Conservation (phyloP, 1,139 yeast species). For the Geotrichum australiense region DNA sequence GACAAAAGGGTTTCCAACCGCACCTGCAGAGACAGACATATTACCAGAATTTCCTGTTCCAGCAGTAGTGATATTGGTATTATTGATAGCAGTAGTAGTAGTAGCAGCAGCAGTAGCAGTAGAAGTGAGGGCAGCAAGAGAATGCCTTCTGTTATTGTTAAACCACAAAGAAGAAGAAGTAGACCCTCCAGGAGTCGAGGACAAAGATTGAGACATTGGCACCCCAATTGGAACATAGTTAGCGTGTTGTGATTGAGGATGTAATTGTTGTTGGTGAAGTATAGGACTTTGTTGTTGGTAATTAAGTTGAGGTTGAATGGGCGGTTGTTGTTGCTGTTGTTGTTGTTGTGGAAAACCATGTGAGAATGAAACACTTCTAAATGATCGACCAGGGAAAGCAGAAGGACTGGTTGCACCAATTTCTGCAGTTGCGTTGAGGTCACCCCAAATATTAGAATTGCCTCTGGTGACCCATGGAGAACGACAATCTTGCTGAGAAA, state of each 20-base stretch:
- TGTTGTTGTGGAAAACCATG: slow-evolving; percentile 13
- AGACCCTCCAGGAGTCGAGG: neutral
- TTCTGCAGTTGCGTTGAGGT: neutral
- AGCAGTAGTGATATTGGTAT: neutral
- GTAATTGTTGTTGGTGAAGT: slow-evolving; percentile 9
- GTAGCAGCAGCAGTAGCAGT: slow-evolving; percentile 9
- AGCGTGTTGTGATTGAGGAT: neutral
- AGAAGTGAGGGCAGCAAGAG: slow-evolving; percentile 12
- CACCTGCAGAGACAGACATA: slow-evolving; percentile 4
- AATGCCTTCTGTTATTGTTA: slow-evolving; percentile 11
- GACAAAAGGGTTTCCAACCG: neutral
- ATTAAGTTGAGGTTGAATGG: slow-evolving; percentile 12
- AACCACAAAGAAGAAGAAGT: slow-evolving; percentile 12
- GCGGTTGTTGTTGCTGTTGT: slow-evolving; percentile 13
- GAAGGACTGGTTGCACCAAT: neutral
- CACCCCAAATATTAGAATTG: slow-evolving; percentile 13
- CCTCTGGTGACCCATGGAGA: slow-evolving; percentile 13
- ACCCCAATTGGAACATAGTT: slow-evolving; percentile 4
- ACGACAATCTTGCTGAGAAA: slow-evolving; percentile 9
- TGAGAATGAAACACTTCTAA: slow-evolving; percentile 15
- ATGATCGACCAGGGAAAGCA: slow-evolving; percentile 6
- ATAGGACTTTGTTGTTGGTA: slow-evolving; percentile 7
- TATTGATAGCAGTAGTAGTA: slow-evolving; percentile 4
- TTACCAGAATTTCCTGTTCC: neutral
- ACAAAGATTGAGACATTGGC: neutral